Percentiles rank a stretch among this genome's conserved stretches.
Evolutionary conservation across 306 rosid genomes (phyloP).

Genomic region (Rubus idaeus): DNA sequence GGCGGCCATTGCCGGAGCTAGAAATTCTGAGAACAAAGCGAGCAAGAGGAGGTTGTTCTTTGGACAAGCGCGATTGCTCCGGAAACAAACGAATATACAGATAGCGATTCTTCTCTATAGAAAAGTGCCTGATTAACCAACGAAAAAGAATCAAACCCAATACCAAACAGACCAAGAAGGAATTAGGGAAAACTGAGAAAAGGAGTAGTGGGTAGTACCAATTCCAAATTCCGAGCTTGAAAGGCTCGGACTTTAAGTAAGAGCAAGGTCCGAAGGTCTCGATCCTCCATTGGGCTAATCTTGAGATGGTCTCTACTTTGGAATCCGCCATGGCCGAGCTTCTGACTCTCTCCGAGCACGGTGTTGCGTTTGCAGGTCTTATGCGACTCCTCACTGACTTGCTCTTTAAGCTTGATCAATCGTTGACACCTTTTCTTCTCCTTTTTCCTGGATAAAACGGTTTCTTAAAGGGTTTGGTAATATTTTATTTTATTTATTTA

Average conservation of each 20-base stretch:
- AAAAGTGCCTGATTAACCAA: constrained; percentile 47
- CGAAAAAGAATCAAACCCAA: constrained; percentile 12
- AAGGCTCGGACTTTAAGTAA: constrained; percentile 70
- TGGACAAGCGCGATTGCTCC: constrained; percentile 61
- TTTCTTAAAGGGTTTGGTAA: too few relatives aligned
- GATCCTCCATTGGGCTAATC: constrained; percentile 85
- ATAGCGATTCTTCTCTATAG: constrained; percentile 67
- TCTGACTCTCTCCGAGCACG: neutral
- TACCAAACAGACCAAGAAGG: neutral
- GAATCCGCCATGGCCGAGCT: constrained; percentile 50
- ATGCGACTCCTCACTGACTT: neutral
- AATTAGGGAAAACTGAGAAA: neutral
- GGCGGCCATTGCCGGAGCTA: constrained; percentile 53
- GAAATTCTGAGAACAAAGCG: constrained; percentile 68
- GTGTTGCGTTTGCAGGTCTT: neutral
- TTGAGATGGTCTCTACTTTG: constrained; percentile 60
- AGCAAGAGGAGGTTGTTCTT: constrained; percentile 78
- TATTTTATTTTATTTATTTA: too few relatives aligned
- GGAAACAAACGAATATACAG: constrained; percentile 75
- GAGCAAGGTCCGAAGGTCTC: constrained; percentile 68
- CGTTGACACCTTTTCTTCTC: too few relatives aligned
- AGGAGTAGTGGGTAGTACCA: constrained; percentile 39
- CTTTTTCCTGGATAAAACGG: too few relatives aligned
- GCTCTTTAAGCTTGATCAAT: neutral
- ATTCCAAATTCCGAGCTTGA: constrained; percentile 88